Base-by-base conservation (phyloP, 2,329 filamentous ascomycete species). In the Colletotrichum coccodes region DNA sequence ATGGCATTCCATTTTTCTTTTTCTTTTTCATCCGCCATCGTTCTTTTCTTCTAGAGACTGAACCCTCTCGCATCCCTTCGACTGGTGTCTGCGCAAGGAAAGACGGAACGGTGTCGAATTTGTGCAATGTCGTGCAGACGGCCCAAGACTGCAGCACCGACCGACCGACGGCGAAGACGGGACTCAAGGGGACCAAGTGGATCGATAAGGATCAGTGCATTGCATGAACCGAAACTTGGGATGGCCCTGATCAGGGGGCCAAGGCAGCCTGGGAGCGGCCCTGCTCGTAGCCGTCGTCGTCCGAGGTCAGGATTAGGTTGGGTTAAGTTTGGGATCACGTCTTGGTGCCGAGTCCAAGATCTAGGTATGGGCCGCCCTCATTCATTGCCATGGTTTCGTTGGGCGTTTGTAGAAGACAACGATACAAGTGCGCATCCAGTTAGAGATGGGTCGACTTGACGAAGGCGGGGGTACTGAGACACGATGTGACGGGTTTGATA, bases 151-250 rank as follows among this genome's bases (percentile, higher is more conserved):
- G 5, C 40, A 36, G 56, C 28, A 58, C 28, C 40, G 28, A 46
- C 26, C 38, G 14, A 26, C 40, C 21, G 36, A 28, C 36, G 18
- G 53, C n/a, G 40, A 26, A 30, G 46, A 28, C 26, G 46, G 56
- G 46, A 50, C 6, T 32, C 28, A 32, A 26, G 44, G 30, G 23
- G 34, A 40, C 12, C 32, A 47, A 23, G 53, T 62, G 65, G 60
- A 30, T 23, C 54, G 28, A 42, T 23, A 54, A 42, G 54, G 65
- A 59, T 56, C 61, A 50, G 54, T 68, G 54, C 65, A 56, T 56
- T 68, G 65, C 65, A 68, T 68, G 54, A 68, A 65, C 16, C 16
- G 54, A 49, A 42, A 60, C n/a, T 65, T 68, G 61, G 65, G 65
- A 68, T 65, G 62, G 42, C 54, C 65, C 42, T 65, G 61, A 52